A percentile compares a stretch with the other conserved stretches of the same genome.
These are phyloP conservation scores for Persicaria tinctoria DNA, from an alignment of 148 eudicot genomes.

Conservation along the genomic window DNA sequence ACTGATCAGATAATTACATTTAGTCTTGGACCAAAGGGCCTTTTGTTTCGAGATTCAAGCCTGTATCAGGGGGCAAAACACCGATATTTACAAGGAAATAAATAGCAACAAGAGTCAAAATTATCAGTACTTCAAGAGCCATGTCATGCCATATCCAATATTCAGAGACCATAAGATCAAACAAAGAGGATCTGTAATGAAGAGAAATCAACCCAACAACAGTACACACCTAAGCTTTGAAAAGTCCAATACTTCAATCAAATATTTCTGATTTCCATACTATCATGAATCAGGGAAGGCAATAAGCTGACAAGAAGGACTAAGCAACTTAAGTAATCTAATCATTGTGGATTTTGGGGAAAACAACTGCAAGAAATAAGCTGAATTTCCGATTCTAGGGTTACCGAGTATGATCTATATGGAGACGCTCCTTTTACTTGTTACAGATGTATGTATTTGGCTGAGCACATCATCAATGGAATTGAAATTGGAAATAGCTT, in stretches of 20 bases:
- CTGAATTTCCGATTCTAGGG: no score
- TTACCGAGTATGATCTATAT: no score
- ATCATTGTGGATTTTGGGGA: no score
- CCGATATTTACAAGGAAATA: not conserved
- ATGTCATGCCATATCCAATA: not conserved
- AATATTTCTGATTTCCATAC: not conserved
- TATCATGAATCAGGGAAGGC: not conserved
- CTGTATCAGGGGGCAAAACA: slow-evolving; percentile 28
- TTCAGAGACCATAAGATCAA: not conserved
- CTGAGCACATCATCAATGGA: not conserved
- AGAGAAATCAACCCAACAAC: not conserved
- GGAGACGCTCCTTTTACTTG: not conserved
- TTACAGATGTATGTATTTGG: not conserved
- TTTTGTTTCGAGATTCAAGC: slow-evolving; percentile 84
- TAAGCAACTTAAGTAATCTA: no score
- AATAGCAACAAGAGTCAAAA: not conserved
- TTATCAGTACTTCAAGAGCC: not conserved
- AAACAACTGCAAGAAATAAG: no score
- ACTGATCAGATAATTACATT: slow-evolving; percentile 38
- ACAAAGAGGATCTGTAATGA: no score
- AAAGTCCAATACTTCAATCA: not conserved
- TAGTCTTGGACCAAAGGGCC: slow-evolving; percentile 82
- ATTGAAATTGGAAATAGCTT: not conserved
- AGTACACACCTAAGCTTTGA: not conserved
- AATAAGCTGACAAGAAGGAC: no score